Conservation (phyloP, 2,329 filamentous ascomycete genomes). For the Trichoderma sp. region DNA sequence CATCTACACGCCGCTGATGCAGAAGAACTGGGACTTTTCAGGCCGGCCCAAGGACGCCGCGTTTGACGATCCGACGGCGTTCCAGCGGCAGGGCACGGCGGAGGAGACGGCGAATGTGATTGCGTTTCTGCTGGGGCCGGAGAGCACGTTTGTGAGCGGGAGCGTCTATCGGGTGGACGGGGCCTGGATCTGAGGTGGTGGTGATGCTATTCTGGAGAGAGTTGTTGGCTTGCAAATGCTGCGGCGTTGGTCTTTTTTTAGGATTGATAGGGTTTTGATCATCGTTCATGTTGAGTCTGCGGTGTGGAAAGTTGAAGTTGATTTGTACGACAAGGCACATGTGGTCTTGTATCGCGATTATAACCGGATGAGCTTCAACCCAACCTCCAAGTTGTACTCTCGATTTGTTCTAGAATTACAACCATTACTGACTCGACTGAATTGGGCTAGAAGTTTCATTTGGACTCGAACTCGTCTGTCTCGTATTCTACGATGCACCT, state of each 20-base stretch:
- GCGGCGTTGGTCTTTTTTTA: slow-evolving; percentile 5
- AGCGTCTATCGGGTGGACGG: slow-evolving; percentile 51
- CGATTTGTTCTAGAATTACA: too few species aligned
- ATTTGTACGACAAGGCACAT: neutral
- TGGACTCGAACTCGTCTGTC: too few species aligned
- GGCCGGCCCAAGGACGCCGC: slow-evolving; percentile 42
- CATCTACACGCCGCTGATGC: slow-evolving; percentile 53
- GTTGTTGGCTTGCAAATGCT: slow-evolving; percentile 10
- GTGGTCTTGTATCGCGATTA: too few species aligned
- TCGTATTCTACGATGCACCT: neutral
- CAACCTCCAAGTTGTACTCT: too few species aligned
- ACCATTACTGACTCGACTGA: neutral
- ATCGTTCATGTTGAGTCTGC: neutral
- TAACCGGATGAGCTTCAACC: too few species aligned
- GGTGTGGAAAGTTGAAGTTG: too few species aligned
- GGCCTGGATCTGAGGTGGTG: slow-evolving; percentile 40
- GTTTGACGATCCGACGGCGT: slow-evolving; percentile 48
- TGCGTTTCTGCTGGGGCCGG: slow-evolving; percentile 51
- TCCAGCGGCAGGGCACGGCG: slow-evolving; percentile 49
- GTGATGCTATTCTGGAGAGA: neutral
- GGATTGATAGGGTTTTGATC: neutral
- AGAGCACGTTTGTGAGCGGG: slow-evolving; percentile 51
- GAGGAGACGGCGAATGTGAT: slow-evolving; percentile 53
- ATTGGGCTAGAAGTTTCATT: neutral
- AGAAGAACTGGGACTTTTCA: slow-evolving; percentile 45